phyloP scores from a whole-genome alignment of 305 asterid genomes.

The Fraxinus greggii region DNA sequence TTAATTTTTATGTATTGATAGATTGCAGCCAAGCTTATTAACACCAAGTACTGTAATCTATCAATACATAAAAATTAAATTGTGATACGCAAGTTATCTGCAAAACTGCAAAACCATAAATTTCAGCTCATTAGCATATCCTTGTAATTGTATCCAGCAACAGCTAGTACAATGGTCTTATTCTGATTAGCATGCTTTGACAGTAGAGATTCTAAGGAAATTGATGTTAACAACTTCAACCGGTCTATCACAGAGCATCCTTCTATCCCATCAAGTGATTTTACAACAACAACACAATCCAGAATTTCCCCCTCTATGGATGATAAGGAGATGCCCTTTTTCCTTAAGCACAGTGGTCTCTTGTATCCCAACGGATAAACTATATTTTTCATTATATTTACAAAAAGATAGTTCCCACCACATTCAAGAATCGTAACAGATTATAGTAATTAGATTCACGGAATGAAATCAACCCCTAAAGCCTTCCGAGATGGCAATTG shows the following conservation, averaged over 20 bases:
- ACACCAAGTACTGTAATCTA: not conserved
- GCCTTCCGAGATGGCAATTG: constrained; percentile 63
- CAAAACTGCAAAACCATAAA: constrained; percentile 65
- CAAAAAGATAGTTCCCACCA: constrained; percentile 42
- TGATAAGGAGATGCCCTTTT: constrained; percentile 33
- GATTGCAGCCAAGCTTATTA: no score
- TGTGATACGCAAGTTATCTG: constrained; percentile 52
- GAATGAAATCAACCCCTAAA: constrained; percentile 83
- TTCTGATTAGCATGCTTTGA: constrained; percentile 57
- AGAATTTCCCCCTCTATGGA: constrained; percentile 30
- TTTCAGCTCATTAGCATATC: constrained; percentile 95
- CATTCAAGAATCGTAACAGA: constrained; percentile 44
- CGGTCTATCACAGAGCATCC: constrained; percentile 36
- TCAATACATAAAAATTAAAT: not conserved
- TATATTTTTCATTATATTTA: constrained; percentile 44
- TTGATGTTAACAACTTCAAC: constrained; percentile 25
- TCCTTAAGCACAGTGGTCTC: constrained; percentile 38
- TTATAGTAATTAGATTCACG: constrained; percentile 50
- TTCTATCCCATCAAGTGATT: constrained; percentile 36
- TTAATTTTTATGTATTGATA: no score
- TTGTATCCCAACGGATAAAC: constrained; percentile 43
- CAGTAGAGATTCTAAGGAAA: constrained; percentile 59
- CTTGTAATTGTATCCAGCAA: constrained; percentile 85
- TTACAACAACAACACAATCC: constrained; percentile 44
- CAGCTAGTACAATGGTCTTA: constrained; percentile 69